Evolutionary conservation across 2,329 filamentous ascomycete species (phyloP), one percentile per base, ranked within the genome.

Genomic region (Ilyonectria mors-panacis): DNA sequence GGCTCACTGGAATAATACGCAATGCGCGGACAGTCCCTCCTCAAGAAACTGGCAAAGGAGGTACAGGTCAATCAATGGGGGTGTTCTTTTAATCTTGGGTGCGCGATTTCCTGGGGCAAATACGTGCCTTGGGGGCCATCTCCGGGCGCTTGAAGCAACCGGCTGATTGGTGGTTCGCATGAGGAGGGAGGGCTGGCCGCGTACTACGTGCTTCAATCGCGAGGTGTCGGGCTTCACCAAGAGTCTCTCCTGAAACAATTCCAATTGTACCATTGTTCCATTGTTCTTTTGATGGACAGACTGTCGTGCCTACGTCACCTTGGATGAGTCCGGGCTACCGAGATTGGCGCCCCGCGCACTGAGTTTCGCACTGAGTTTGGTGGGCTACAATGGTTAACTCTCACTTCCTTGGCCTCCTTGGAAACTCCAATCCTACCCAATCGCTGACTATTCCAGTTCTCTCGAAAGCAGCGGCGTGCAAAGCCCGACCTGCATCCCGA

Each of bases 381-480:
- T n/a, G 44, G 50, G 39, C 44, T 50, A 66, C 15, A 33, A 70
- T 68, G 68, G 68, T 66, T 44, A 61, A 58, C 17, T 48, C 42
- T 50, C 33, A 53, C 44, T 26, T 33, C 35, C 47, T 47, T 21
- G 37, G 19, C 23, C n/a, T 35, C 21, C n/a, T 28, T 9, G 33
- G 6, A 51, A 37, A 33, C 45, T 44, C 37, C 21, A 33, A 44
- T 54, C 19, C 21, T 28, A 42, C 28, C 9, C 30, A 26, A 55
- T 58, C 17, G 37, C 65, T 70, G 28, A 65, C 47, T 50, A 5
- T 47, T 6, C 12, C 35, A 71, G 71, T 71, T 71, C 51, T 61
- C 63, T 67, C 65, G 65, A 66, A 73, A 65, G 54, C 60, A 61
- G 23, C 66, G 59, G 44, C 67, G 59, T 45, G 17, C 63, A 39